Percentiles rank a stretch among this genome's conserved stretches.
Conservation (phyloP, 257 asterid species). For the Solanum paucissectum region DNA sequence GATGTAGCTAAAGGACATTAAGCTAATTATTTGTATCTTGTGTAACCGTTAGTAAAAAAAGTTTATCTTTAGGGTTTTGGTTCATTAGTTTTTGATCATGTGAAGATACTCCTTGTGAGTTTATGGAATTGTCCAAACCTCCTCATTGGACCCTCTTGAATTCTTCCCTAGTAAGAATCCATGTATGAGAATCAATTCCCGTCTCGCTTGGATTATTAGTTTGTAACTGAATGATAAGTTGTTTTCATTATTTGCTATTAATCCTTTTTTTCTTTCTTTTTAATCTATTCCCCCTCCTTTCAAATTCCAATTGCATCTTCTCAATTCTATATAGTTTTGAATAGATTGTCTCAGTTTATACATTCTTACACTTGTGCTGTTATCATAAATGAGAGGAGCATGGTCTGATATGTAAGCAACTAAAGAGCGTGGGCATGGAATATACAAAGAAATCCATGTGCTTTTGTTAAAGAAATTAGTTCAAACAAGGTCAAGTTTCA, state of each 20-base stretch:
- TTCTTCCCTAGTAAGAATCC: neutral
- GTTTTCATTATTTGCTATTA: neutral
- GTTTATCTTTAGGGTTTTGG: neutral
- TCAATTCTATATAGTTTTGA: neutral
- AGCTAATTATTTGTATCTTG: neutral
- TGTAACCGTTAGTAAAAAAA: neutral
- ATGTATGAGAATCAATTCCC: neutral
- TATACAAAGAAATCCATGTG: neutral
- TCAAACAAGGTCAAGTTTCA: neutral
- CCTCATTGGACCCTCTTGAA: neutral
- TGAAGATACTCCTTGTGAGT: neutral
- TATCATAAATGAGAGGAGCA: neutral
- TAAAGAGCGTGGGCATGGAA: neutral
- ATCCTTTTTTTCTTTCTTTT: neutral
- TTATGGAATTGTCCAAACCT: neutral
- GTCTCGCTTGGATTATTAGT: neutral
- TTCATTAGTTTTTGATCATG: neutral
- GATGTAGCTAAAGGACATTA: neutral
- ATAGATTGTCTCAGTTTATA: neutral
- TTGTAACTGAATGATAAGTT: neutral
- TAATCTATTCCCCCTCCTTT: neutral
- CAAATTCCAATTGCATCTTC: neutral
- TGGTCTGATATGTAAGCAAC: neutral
- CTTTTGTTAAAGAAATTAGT: neutral
- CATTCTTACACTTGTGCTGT: neutral